phyloP scores from a whole-genome alignment of 768 basidiomycete species.

The Astraeus odoratus region DNA sequence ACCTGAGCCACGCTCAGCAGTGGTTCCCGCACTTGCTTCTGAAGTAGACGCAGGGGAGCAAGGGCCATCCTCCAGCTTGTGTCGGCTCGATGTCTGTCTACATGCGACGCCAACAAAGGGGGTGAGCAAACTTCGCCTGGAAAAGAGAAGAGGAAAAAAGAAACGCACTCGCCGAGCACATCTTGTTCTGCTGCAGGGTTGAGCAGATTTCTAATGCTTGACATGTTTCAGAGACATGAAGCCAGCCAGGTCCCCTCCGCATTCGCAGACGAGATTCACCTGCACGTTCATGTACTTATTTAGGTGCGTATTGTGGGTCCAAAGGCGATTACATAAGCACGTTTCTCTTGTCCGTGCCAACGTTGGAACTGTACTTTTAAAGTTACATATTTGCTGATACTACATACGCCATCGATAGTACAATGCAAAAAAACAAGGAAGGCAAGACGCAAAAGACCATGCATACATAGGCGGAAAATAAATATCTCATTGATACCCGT shows the following conservation, averaged over 20 bases:
- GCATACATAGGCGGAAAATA: too few relatives aligned
- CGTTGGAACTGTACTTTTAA: background rate
- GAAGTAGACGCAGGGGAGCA: constrained; percentile 30
- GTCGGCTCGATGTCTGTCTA: constrained; percentile 19
- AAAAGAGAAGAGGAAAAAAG: constrained; percentile 3
- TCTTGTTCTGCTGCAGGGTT: constrained; percentile 44
- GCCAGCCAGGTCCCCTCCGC: too few relatives aligned
- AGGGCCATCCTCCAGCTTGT: constrained; percentile 20
- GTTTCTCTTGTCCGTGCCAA: background rate
- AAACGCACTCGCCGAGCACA: constrained; percentile 36
- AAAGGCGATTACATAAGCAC: constrained; percentile 23
- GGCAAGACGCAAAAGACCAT: too few relatives aligned
- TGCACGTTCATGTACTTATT: constrained; percentile 1
- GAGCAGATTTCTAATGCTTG: constrained; percentile 48
- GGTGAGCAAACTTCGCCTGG: constrained; percentile 9
- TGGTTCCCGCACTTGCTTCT: constrained; percentile 25
- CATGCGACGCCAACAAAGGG: constrained; percentile 23
- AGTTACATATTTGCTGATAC: too few relatives aligned
- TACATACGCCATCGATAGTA: constrained; percentile 13
- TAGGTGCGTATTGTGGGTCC: constrained; percentile 27
- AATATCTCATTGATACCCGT: too few relatives aligned
- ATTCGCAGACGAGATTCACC: constrained; percentile 7
- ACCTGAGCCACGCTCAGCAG: constrained; percentile 14
- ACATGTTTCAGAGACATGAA: constrained; percentile 36
- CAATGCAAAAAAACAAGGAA: too few relatives aligned